Conservation (phyloP, 2,329 filamentous ascomycete species). For the Nemania serpens region DNA sequence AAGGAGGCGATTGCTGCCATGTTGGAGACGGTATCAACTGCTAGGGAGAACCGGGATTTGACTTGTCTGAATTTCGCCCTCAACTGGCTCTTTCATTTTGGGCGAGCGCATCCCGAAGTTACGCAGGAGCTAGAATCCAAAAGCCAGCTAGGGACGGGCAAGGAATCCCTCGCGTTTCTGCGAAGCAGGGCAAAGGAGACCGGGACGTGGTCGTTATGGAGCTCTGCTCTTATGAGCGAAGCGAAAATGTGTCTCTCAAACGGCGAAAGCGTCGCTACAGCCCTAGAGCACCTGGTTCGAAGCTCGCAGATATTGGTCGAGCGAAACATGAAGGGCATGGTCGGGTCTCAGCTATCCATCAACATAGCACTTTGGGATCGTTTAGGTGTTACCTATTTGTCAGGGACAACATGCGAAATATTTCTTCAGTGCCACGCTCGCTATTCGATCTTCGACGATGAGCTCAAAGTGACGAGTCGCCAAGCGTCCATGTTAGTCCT, state of each 20-base stretch:
- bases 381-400: constrained; percentile 64
- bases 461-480: constrained; percentile 74
- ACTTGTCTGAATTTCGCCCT: constrained; percentile 92
- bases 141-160: constrained; percentile 76
- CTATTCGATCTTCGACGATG: constrained; percentile 70
- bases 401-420: constrained; percentile 68
- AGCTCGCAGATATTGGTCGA: constrained; percentile 82
- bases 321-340: constrained; percentile 72
- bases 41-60: constrained; percentile 89
- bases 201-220: constrained; percentile 83
- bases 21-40: constrained; percentile 93
- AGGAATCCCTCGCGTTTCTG: constrained; percentile 81
- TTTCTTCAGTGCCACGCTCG: constrained; percentile 74
- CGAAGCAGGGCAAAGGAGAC: constrained; percentile 84
- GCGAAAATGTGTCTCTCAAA: constrained; percentile 77
- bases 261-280: constrained; percentile 65
- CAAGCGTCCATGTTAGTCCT: constrained; percentile 69
- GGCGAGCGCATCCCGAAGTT: constrained; percentile 80
- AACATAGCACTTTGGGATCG: constrained; percentile 76
- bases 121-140: constrained; percentile 71
- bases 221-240: constrained; percentile 82
- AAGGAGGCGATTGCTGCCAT: constrained; percentile 90
- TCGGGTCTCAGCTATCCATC: constrained; percentile 75
- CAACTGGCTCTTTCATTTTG: constrained; percentile 95
- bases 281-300: constrained; percentile 79